Conservation (phyloP, 1,139 yeast genomes). For the Pichia sp. region DNA sequence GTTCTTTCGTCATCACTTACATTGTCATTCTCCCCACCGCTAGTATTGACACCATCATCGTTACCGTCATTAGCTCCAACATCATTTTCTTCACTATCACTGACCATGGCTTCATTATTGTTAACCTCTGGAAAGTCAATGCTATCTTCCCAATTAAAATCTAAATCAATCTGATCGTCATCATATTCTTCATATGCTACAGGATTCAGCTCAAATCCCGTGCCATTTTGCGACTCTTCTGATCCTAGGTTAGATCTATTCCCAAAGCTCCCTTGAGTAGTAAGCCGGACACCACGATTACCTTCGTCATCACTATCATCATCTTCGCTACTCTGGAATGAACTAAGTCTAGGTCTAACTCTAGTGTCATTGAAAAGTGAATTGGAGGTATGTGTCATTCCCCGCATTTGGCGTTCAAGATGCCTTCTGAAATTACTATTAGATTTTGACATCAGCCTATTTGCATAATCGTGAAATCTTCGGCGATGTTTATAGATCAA, state of each 20-base stretch:
- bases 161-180: not conserved
- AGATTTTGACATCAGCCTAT: conserved; percentile 2
- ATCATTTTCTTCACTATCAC: conserved; percentile 12
- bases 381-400: not conserved
- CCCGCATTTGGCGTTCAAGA: conserved; percentile 6
- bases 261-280: conserved; percentile 11
- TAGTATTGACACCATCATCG: conserved; percentile 14
- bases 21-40: conserved; percentile 15
- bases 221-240: not conserved
- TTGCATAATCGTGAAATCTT: conserved; percentile 11
- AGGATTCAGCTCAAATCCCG: not conserved
- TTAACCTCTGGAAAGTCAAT: not conserved
- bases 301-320: not conserved
- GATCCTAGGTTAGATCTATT: not conserved
- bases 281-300: conserved; percentile 12
- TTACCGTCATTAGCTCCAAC: conserved; percentile 6
- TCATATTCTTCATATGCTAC: not conserved
- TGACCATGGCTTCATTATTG: conserved; percentile 6
- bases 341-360: not conserved
- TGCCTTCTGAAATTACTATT: conserved; percentile 7
- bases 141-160: conserved; percentile 16
- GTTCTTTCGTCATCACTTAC: conserved; percentile 16
- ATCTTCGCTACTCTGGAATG: not conserved
- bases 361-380: not conserved
- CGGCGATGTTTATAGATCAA: conserved; percentile 16